Evolutionary conservation across 2,329 filamentous ascomycete species (phyloP), one percentile per base, ranked within the genome.

Genomic region (Trichoderma sp.): DNA sequence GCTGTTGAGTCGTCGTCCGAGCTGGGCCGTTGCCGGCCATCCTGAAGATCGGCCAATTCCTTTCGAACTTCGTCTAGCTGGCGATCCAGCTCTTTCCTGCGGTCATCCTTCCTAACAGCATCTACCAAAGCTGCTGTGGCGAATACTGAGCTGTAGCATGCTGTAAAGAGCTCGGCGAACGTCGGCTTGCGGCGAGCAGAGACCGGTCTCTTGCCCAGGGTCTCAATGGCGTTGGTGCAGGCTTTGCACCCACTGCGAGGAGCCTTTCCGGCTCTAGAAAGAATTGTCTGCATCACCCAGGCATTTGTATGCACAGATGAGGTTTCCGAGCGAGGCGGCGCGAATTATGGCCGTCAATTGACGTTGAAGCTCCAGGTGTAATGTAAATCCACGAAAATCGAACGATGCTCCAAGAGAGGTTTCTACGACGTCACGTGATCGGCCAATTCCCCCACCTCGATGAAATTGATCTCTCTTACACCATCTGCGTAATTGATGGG

Each of bases 71-170:
- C 86, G 33, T 89, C 87, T 78, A 94, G 88, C 75, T 89, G 88
- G 24, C 83, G 81, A 73, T 94, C 91, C 85, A 93, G 90, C 77
- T 92, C 88, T 77, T 86, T 86, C 64, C 89, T 87, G 77, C 90
- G 86, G 56, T 86, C 85, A 72, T 90, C 86, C 81, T 94, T 94
- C 35, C 84, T 82, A 33, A 86, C 85, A 6, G 89, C 89, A 81
- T 95, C 93, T 35, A 89, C 85, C 3, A 93, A 85, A 12, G 91
- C 88, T 2, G 91, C 92, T 2, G 90, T 89, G 6, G 91, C 92
- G 79, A 93, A 89, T 72, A 93, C 88, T 41, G 91, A 90, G 31
- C 92, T 92, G 80, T 94, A 94, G 81, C 89, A 89, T 53, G 92
- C 89, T 29, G 92, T 93, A 80, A 92, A 87, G 76, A 91, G 77